Conservation (phyloP, 169 alveolate genomes). For the Toxoplasma gondii region DNA sequence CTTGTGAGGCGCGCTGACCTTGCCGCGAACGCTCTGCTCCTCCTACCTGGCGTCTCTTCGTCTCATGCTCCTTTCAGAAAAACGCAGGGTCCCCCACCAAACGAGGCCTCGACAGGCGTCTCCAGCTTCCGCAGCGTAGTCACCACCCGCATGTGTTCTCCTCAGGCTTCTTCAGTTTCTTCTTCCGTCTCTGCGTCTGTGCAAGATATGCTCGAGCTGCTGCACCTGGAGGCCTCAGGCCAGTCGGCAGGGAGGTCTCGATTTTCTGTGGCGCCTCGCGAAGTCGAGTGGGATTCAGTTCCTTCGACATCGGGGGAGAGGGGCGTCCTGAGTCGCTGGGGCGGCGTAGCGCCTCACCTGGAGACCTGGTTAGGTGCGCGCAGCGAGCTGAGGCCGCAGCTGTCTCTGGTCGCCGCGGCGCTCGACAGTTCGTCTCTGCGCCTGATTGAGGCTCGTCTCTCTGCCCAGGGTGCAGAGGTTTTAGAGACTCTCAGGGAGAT, state of each 20-base stretch:
- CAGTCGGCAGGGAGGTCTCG: not conserved
- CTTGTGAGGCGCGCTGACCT: not conserved
- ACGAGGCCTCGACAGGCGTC: too few relatives aligned
- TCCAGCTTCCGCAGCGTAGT: too few relatives aligned
- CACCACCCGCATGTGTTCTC: not conserved
- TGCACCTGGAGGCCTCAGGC: not conserved
- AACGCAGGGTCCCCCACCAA: too few relatives aligned
- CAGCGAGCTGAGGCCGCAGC: not conserved
- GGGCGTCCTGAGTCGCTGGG: conserved; percentile 19
- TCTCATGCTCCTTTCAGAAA: too few relatives aligned
- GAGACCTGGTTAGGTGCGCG: not conserved
- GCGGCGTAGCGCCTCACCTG: conserved; percentile 16
- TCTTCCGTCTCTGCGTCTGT: not conserved
- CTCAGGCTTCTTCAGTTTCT: not conserved
- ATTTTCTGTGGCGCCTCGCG: not conserved
- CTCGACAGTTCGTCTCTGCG: not conserved
- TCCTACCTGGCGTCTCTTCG: not conserved
- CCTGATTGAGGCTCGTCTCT: not conserved
- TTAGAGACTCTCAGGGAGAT: not conserved
- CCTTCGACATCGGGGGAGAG: not conserved
- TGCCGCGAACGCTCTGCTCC: not conserved
- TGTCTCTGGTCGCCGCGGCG: not conserved
- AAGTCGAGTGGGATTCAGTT: not conserved
- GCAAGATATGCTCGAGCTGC: not conserved
- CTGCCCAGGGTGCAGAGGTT: not conserved